A percentile compares a stretch with the other conserved stretches of the same genome.
phyloP scores from a whole-genome alignment of 106 monocot species.

The Phalaenopsis equestris region DNA sequence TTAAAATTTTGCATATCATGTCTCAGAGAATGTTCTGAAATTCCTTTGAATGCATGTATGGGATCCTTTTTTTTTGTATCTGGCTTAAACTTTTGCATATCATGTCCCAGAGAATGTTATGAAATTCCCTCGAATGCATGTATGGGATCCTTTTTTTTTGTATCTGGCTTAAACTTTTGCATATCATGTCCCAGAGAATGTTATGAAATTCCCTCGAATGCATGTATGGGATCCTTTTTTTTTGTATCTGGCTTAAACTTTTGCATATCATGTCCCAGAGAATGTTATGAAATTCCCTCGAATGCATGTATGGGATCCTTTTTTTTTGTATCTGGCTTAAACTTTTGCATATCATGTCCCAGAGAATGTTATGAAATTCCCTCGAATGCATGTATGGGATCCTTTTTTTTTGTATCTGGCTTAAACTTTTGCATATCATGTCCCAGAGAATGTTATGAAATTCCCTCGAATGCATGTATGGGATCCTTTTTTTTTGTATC shows the following conservation, averaged over 20 bases:
- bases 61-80: slow-evolving; percentile 34
- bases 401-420: no score
- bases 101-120: slow-evolving; percentile 34
- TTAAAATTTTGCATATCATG: background rate
- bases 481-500: no score
- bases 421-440: no score
- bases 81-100: background rate
- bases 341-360: slow-evolving; percentile 4
- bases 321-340: background rate
- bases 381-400: slow-evolving; percentile 71
- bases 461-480: no score
- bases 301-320: slow-evolving; percentile 75
- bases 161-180: background rate
- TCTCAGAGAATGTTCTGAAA: slow-evolving; percentile 47
- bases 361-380: slow-evolving; percentile 63
- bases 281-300: slow-evolving; percentile 65
- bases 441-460: no score
- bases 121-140: slow-evolving; percentile 67
- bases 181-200: slow-evolving; percentile 29
- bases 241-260: background rate
- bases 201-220: slow-evolving; percentile 69
- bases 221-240: slow-evolving; percentile 67
- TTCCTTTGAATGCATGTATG: slow-evolving; percentile 70
- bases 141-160: slow-evolving; percentile 61
- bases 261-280: slow-evolving; percentile 24